These are phyloP conservation scores for Solanum rostratum DNA, from an alignment of 257 asterid genomes.

Conservation along the genomic window DNA sequence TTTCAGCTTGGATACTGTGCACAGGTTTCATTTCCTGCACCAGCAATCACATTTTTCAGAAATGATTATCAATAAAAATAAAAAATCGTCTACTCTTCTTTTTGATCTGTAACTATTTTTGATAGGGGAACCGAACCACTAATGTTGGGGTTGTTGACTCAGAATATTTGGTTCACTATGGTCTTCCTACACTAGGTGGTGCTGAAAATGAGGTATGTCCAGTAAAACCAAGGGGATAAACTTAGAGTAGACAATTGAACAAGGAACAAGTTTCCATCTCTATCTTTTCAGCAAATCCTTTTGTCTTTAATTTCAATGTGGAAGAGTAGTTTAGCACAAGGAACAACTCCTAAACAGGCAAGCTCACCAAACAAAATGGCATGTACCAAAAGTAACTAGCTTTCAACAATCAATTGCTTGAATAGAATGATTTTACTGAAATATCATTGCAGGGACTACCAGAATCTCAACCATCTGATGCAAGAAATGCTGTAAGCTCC, in stretches of 20 bases:
- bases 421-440: neutral
- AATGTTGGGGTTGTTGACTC: slow-evolving; percentile 66
- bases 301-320: slow-evolving; percentile 2
- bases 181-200: slow-evolving; percentile 68
- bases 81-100: neutral
- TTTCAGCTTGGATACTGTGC: slow-evolving; percentile 68
- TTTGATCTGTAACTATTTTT: neutral
- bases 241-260: neutral
- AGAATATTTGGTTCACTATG: slow-evolving; percentile 53
- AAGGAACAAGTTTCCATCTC: neutral
- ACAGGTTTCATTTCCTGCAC: slow-evolving; percentile 28
- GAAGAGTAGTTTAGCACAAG: slow-evolving; percentile 13
- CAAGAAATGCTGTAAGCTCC: slow-evolving; percentile 47
- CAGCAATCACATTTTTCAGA: neutral
- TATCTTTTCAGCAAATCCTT: neutral
- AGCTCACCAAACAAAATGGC: slow-evolving; percentile 10
- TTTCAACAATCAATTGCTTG: neutral
- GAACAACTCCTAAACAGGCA: slow-evolving; percentile 4
- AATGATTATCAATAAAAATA: neutral
- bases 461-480: slow-evolving; percentile 20
- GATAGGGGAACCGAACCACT: slow-evolving; percentile 49
- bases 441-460: slow-evolving; percentile 16
- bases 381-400: neutral
- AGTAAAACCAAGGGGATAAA: neutral
- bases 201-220: slow-evolving; percentile 33